Evolutionary conservation across 1,139 yeast genomes (phyloP).

Genomic region (Candida sp.): DNA sequence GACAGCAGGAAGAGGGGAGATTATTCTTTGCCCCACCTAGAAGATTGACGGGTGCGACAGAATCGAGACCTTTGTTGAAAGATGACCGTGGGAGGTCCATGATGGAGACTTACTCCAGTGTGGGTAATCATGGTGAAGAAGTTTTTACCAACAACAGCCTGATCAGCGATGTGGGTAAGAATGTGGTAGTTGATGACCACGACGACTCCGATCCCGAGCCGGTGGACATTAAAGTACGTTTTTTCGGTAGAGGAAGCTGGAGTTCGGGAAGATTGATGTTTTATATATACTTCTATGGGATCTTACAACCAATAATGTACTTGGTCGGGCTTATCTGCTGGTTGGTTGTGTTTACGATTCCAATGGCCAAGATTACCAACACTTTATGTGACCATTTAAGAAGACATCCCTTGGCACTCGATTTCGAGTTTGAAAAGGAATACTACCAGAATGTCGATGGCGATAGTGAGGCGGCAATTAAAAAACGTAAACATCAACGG

Average conservation of each 20-base stretch:
- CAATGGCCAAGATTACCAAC: constrained; percentile 76
- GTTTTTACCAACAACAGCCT: constrained; percentile 1
- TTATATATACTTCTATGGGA: constrained; percentile 65
- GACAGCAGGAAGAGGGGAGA: constrained; percentile 70
- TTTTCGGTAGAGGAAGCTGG: constrained; percentile 96
- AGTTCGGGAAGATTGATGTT: constrained; percentile 77
- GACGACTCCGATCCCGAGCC: constrained; percentile 21
- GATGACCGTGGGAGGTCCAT: constrained; percentile 45
- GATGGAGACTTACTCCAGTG: constrained; percentile 35
- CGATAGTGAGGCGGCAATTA: constrained; percentile 11
- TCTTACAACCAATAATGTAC: constrained; percentile 66
- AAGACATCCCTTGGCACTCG: constrained; percentile 85
- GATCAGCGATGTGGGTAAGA: constrained; percentile 5
- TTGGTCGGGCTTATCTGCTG: constrained; percentile 64
- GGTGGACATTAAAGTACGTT: constrained; percentile 49
- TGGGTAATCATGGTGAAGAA: constrained; percentile 14
- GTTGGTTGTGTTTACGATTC: constrained; percentile 86
- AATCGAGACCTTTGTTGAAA: constrained; percentile 37
- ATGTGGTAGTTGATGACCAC: constrained; percentile 11
- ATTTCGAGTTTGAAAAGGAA: constrained; percentile 59
- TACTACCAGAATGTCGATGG: constrained; percentile 34
- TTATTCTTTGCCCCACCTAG: constrained; percentile 69
- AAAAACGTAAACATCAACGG: constrained; percentile 34
- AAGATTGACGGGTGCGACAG: constrained; percentile 33
- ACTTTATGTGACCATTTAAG: constrained; percentile 71